Percentiles rank a stretch among this genome's conserved stretches.
Conservation (phyloP, 2,329 filamentous ascomycete genomes). For the Trichoderma koningii region DNA sequence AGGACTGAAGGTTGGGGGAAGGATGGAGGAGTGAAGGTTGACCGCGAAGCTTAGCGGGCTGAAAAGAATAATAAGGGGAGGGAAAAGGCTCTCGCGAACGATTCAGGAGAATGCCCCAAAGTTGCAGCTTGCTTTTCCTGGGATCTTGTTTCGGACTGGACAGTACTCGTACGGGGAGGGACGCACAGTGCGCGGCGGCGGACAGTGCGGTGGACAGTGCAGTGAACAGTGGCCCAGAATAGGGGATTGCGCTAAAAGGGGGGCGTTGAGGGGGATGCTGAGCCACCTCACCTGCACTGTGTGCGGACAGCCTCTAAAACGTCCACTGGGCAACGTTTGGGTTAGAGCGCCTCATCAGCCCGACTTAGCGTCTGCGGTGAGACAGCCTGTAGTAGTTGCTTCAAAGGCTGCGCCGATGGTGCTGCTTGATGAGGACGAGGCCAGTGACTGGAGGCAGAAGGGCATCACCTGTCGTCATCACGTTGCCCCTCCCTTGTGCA, state of each 20-base stretch:
- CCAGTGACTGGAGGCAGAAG: slow-evolving; percentile 4
- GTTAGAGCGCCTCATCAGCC: slow-evolving; percentile 17
- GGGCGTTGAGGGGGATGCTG: slow-evolving; percentile 23
- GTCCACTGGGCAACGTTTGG: slow-evolving; percentile 21
- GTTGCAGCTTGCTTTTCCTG: slow-evolving; percentile 16
- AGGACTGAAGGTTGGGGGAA: slow-evolving; percentile 36
- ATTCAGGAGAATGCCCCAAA: slow-evolving; percentile 28
- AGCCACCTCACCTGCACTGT: slow-evolving; percentile 26
- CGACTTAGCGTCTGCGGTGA: slow-evolving; percentile 24
- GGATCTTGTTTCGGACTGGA: slow-evolving; percentile 29
- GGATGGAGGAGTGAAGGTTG: slow-evolving; percentile 30
- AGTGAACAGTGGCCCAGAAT: slow-evolving; percentile 27
- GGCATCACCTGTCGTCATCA: slow-evolving; percentile 27
- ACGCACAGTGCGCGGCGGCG: slow-evolving; percentile 19
- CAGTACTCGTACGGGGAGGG: slow-evolving; percentile 23
- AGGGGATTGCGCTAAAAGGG: slow-evolving; percentile 27
- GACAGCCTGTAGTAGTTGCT: slow-evolving; percentile 16
- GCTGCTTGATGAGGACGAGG: background rate
- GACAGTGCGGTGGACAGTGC: background rate
- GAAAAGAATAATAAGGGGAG: slow-evolving; percentile 33
- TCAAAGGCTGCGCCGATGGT: background rate
- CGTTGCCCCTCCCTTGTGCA: slow-evolving; percentile 26
- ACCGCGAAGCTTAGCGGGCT: slow-evolving; percentile 31
- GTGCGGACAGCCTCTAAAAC: slow-evolving; percentile 7
- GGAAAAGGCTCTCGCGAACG: slow-evolving; percentile 29